phyloP scores from a whole-genome alignment of 257 asterid species.

The Gentiana macrophylla region DNA sequence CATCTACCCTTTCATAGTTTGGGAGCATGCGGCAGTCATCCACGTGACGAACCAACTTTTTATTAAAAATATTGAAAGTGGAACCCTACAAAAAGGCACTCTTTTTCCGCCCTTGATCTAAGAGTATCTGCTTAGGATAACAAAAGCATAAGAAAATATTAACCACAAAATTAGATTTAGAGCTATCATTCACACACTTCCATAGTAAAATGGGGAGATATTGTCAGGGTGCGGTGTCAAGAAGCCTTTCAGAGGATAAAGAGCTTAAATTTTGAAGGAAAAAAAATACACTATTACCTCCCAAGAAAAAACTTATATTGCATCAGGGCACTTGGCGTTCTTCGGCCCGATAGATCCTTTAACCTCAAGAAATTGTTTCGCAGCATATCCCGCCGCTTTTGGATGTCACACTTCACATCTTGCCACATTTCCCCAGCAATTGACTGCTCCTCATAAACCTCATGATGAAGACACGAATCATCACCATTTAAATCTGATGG shows the following conservation, averaged over 20 bases:
- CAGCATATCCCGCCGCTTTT: constrained; percentile 39
- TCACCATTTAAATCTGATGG: constrained; percentile 15
- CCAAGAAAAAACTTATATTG: constrained; percentile 71
- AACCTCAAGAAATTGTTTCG: constrained; percentile 43
- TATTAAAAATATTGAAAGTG: too few species aligned
- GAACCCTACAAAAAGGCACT: too few species aligned
- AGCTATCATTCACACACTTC: not conserved
- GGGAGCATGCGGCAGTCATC: too few species aligned
- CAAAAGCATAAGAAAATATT: not conserved
- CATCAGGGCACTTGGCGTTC: constrained; percentile 47
- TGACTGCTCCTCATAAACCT: constrained; percentile 33
- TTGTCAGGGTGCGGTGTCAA: not conserved
- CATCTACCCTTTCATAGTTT: too few species aligned
- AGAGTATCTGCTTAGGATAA: too few species aligned
- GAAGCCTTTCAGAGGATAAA: not conserved
- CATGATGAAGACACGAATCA: constrained; percentile 21
- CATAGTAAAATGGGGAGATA: too few species aligned
- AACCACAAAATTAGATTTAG: too few species aligned
- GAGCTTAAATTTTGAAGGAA: not conserved
- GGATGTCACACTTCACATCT: constrained; percentile 42
- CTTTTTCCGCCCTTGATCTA: too few species aligned
- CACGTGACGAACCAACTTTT: too few species aligned
- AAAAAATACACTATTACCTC: constrained; percentile 29
- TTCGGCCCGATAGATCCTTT: constrained; percentile 67
- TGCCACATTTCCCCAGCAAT: constrained; percentile 62